Evolutionary conservation across 2,329 filamentous ascomycete species (phyloP), one percentile per base, ranked within the genome.

Genomic region (Phaeosphaeriaceae sp.): DNA sequence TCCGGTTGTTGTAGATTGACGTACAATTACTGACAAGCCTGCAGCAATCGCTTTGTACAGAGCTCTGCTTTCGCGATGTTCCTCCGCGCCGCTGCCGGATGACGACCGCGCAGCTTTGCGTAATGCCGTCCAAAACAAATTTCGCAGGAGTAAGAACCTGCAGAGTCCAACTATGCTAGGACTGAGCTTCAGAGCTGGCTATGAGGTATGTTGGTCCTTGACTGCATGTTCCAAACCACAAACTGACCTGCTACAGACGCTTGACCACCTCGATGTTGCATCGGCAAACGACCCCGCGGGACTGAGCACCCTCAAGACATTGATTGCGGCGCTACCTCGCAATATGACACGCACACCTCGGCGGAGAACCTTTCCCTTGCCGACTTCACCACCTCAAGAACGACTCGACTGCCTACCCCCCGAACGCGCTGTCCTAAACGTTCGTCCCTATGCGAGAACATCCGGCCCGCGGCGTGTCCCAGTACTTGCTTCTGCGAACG

Each of bases 1-100:
- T 6, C 20, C 11, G 11, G 6, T 9, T 19, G 15, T 44, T 13
- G 40, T 7, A 9, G 6, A 22, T 41, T 36, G 3, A 21, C 7
- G n/a, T 44, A 20, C n/a, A 42, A 6, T 11, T 49, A 33, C 27
- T 53, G 65, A 60, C 58, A 22, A 7, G 11, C 41, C 3, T 1
- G 5, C 54, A 89, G 88, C 86, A 71, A 83, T 91, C 62, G 89
- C 90, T 51, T 86, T 94, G 49, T 93, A 89, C 78, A 85, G 89
- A 61, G 87, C 89, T 36, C 85, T 94, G 54, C 78, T 92, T 52
- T 82, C 82, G 61, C 84, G 86, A 76, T 86, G 83, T 57, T 75
- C 79, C 27, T 79, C 76, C 42, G 77, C 90, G 33, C 78, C 83
- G 1, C 77, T 91, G 1, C 83, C 85, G 1, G 67, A 80, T 70